Conservation (phyloP, 495 filamentous ascomycete genomes). For the Baudoinia panamericana region DNA sequence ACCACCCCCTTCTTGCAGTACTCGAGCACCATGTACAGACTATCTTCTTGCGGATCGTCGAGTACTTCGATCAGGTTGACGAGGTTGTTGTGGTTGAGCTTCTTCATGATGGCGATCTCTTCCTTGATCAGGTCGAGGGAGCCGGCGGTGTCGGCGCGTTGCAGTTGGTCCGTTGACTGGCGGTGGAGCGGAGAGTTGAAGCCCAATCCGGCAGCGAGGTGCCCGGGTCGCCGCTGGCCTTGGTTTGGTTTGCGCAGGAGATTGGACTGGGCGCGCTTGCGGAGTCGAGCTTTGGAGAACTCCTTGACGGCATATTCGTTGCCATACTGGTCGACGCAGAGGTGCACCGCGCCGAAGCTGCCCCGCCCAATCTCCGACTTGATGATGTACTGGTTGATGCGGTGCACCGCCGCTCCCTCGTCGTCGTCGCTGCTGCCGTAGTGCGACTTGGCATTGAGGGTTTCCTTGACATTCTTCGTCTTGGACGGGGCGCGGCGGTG, state of each 20-base stretch:
- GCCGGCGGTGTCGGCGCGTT: constrained; percentile 52
- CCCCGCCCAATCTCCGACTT: constrained; percentile 91
- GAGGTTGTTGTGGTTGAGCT: constrained; percentile 83
- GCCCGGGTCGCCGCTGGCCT: constrained; percentile 39
- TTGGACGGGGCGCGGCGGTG: constrained; percentile 28
- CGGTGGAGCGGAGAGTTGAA: constrained; percentile 53
- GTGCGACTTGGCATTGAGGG: constrained; percentile 74
- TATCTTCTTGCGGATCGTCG: constrained; percentile 90
- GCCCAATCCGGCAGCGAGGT: constrained; percentile 39
- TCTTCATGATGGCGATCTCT: constrained; percentile 99
- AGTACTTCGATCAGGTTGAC: constrained; percentile 88
- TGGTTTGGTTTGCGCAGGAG: constrained; percentile 60
- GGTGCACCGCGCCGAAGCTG: constrained; percentile 87
- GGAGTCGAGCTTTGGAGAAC: constrained; percentile 83
- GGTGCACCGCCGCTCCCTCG: constrained; percentile 63
- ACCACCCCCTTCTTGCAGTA: constrained; percentile 98
- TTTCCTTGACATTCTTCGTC: constrained; percentile 46
- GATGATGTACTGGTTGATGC: constrained; percentile 89
- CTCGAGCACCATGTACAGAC: constrained; percentile 95
- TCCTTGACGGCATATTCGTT: constrained; percentile 96
- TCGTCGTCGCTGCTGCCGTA: constrained; percentile 69
- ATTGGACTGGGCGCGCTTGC: constrained; percentile 88
- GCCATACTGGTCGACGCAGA: constrained; percentile 81
- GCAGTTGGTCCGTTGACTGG: constrained; percentile 36
- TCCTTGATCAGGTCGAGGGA: constrained; percentile 80